Conservation (phyloP, 2,329 filamentous ascomycete genomes). For the Madurella mycetomatis region DNA sequence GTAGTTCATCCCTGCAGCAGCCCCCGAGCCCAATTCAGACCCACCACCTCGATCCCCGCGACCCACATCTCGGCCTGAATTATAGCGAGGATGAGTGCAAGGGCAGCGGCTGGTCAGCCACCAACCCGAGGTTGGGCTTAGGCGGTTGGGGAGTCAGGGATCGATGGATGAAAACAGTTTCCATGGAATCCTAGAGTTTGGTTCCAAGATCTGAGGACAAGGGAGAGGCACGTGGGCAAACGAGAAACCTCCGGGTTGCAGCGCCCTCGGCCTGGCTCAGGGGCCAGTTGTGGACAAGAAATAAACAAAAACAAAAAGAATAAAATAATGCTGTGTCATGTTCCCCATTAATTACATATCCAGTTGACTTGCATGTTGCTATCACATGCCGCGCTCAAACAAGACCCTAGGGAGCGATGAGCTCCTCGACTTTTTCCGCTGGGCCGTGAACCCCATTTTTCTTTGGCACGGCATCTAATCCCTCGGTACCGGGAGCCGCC, state of each 20-base stretch:
- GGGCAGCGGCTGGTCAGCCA: background rate
- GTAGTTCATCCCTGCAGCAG: background rate
- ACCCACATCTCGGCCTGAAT: slow-evolving; percentile 27
- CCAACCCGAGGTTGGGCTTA: background rate
- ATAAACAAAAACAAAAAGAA: too few species aligned
- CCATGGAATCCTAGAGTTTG: too few species aligned
- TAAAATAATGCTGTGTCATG: too few species aligned
- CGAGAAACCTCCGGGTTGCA: background rate
- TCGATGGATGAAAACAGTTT: too few species aligned
- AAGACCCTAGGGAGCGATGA: slow-evolving; percentile 24
- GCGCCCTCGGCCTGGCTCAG: too few species aligned
- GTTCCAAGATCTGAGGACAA: background rate
- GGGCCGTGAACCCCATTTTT: slow-evolving; percentile 24
- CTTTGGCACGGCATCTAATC: background rate
- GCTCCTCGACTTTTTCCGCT: slow-evolving; percentile 34
- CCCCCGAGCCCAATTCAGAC: background rate
- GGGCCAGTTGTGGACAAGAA: too few species aligned
- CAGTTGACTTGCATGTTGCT: background rate
- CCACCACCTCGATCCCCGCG: background rate
- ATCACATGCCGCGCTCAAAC: background rate
- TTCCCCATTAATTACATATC: too few species aligned
- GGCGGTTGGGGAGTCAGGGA: too few species aligned
- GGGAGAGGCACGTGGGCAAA: background rate
- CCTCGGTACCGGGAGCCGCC: slow-evolving; percentile 23
- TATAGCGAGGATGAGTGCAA: slow-evolving; percentile 26